Base-by-base conservation (phyloP, 352 stramenopile genomes). In the Phytophthora podocarpi region DNA sequence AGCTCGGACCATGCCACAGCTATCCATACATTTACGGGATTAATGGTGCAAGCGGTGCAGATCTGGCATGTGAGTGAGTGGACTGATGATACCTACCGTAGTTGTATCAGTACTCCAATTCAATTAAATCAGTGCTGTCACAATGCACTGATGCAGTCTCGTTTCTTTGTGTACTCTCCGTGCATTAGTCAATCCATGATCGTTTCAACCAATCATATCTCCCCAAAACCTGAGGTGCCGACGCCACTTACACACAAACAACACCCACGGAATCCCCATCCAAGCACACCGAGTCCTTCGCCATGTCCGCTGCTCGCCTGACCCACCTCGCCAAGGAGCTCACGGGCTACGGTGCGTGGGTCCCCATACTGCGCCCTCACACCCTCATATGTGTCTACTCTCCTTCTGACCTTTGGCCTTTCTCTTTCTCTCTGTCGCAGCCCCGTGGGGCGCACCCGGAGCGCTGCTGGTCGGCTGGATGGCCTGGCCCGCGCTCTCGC, bases 401-500 rank as follows among this genome's bases (percentile, higher is more conserved):
- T 5, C 3, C 28, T 58, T 15, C 10, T 36, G 21, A 41, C n/a
- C 40, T 23, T 21, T n/a, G n/a, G n/a, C n/a, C n/a, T 43, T 6
- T 35, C 13, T 42, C 41, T 46, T 13, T 18, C 8, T 48, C 7
- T 49, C 7, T 37, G 3, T 5, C 55, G 9, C 54, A 87, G 74
- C 67, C 28, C 73, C 66, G 26, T 94, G 85, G 85, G 74, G 53
- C 10, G 82, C 69, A 21, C 82, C 85, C 12, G 72, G 30, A 28
- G 72, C 67, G 2, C 46, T 90, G 16, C 57, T 87, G 18, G 78
- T 74, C 12, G 81, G 69, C 53, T 94, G 80, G 81, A 69, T 91
- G 52, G 79, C 76, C 13, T 94, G 85, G 85, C 85, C 85, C 1
- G 82, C 65, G 5, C 75, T 94, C 39, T 86, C 79, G 52, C 68